Conservation (phyloP, 2,329 filamentous ascomycete genomes). For the Trichophyton rubrum region DNA sequence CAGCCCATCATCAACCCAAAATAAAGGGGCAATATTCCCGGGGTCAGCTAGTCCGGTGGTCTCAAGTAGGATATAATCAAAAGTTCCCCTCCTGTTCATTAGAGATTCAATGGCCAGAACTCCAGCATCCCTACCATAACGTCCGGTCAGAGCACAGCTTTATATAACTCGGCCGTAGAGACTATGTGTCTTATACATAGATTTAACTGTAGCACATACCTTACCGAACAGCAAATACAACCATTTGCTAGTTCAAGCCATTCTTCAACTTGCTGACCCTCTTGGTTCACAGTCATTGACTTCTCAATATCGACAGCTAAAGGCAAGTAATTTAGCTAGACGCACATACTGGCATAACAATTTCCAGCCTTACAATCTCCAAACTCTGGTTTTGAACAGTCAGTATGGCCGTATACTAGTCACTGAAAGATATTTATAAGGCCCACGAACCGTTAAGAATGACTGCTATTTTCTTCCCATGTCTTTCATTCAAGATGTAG, state of each 20-base stretch:
- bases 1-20: constrained; percentile 94
- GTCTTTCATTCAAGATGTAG: constrained; percentile 85
- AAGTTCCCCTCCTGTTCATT: constrained; percentile 85
- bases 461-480: constrained; percentile 96
- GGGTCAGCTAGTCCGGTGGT: constrained; percentile 93
- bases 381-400: constrained; percentile 46
- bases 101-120: constrained; percentile 91
- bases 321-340: constrained; percentile 1
- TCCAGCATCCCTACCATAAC: constrained; percentile 57
- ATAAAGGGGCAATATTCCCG: constrained; percentile 86
- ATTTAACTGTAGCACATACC: constrained; percentile 39
- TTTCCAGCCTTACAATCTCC: constrained; percentile 52
- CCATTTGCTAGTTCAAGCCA: constrained; percentile 96
- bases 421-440: neutral
- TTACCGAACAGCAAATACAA: constrained; percentile 95
- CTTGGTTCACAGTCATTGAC: constrained; percentile 78
- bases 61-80: constrained; percentile 95
- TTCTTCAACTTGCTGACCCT: constrained; percentile 71
- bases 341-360: neutral
- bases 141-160: neutral
- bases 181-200: neutral
- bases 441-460: constrained; percentile 67
- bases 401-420: neutral
- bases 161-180: neutral
- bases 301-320: constrained; percentile 88